A percentile compares a stretch with the other conserved stretches of the same genome.
Evolutionary conservation across 345 rosid species (phyloP).

Genomic region (Jatropha curcas): DNA sequence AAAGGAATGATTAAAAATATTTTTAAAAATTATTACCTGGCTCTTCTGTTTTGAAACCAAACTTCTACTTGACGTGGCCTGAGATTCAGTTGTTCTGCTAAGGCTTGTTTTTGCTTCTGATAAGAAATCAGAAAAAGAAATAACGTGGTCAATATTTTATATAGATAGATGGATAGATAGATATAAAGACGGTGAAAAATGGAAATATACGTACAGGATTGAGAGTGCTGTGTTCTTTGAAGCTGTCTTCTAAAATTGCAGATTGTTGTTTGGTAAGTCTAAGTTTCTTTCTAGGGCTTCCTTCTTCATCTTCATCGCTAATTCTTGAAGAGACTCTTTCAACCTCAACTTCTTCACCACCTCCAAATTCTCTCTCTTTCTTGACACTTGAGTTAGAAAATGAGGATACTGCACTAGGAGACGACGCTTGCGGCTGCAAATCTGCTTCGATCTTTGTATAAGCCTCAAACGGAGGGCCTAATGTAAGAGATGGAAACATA

Average conservation of each 20-base stretch:
- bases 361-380: slow-evolving; percentile 33
- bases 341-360: slow-evolving; percentile 29
- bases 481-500: slow-evolving; percentile 41
- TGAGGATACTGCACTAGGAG: slow-evolving; percentile 35
- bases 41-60: slow-evolving; percentile 99
- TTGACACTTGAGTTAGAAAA: slow-evolving; percentile 39
- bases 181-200: slow-evolving; percentile 11
- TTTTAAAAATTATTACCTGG: slow-evolving; percentile 54
- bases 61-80: slow-evolving; percentile 94
- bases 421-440: slow-evolving; percentile 35
- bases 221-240: slow-evolving; percentile 52
- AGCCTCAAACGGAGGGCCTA: slow-evolving; percentile 33
- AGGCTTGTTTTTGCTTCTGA: slow-evolving; percentile 64
- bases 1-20: too few species aligned
- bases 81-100: slow-evolving; percentile 77
- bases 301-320: slow-evolving; percentile 50
- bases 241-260: slow-evolving; percentile 45
- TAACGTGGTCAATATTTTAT: too few species aligned
- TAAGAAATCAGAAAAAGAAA: slow-evolving; percentile 10
- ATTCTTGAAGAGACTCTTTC: slow-evolving; percentile 42
- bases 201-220: slow-evolving; percentile 46
- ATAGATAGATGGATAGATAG: too few species aligned
- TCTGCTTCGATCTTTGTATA: slow-evolving; percentile 14
- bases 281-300: slow-evolving; percentile 57
- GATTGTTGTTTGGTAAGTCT: slow-evolving; percentile 51